Base-by-base conservation (phyloP, 345 rosid genomes). In the Zanthoxylum bungeanum region DNA sequence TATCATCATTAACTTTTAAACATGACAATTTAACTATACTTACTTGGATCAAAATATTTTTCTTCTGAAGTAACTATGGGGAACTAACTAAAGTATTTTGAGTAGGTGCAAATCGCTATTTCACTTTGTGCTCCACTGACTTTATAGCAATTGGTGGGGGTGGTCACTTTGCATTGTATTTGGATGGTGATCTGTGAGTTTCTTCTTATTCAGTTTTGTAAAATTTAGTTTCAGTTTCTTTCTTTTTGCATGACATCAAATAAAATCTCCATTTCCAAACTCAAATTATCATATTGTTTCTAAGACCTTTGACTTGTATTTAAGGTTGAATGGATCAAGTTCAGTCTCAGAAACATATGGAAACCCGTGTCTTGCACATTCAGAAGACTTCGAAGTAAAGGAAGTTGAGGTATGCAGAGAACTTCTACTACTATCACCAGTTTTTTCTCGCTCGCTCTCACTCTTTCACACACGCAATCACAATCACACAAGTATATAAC, bases 91-190 rank as follows among this genome's bases (percentile, higher is more conserved):
- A 14, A 22, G 63, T 64, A 69, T 60, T 57, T 75, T 60, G 76
- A 79, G 58, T 89, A 95, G 99, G 99, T 44, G 93, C 90, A 6
- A 92, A 95, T 73, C 84, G 91, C n/a, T 95, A 92, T 76, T 95
- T 79, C 83, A 95, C 99, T 21, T 78, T 92, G 85, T 92, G 98
- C 78, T 85, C 91, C 16, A 74, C 86, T 6, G 96, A 91, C 52
- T 92, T 60, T 79, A 79, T 95, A 60, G 99, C 99, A 56, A 76
- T 95, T 27, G 99, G 98, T 14, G 98, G 99, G 44, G 99, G 99
- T 67, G 89, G 98, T 57, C 94, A 89, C 65, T 95, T 95, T 77
- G 99, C 97, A 55, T 84, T 92, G 57, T 95, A 95, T 80, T 80
- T 95, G 66, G 98, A 95, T 70, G 81, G 83, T 72, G 99, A 92